Conservation (phyloP, 148 eudicot genomes). For the Chenopodium formosanum region DNA sequence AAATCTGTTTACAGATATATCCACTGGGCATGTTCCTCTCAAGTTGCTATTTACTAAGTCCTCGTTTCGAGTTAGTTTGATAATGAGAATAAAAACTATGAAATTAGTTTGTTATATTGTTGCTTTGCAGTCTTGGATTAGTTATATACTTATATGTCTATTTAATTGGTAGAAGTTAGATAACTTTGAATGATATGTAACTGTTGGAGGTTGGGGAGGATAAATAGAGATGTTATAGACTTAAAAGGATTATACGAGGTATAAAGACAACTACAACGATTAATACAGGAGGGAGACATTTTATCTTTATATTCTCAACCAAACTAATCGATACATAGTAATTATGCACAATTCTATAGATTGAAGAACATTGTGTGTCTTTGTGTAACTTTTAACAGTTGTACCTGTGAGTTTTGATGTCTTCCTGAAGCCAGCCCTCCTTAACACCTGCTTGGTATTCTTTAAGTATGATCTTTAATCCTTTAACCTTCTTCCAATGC, state of each 20-base stretch:
- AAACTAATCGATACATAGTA: no score
- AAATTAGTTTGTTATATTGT: not conserved
- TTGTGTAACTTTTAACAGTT: no score
- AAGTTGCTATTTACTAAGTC: constrained; percentile 4
- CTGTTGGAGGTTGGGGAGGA: not conserved
- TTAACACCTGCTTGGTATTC: no score
- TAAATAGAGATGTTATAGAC: not conserved
- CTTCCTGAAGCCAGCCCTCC: no score
- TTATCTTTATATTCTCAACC: not conserved
- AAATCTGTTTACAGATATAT: constrained; percentile 12
- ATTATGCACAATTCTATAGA: no score
- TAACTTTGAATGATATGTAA: not conserved
- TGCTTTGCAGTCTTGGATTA: not conserved
- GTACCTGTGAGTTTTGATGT: no score
- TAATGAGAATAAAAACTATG: no score
- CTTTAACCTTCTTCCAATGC: no score
- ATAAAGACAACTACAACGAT: not conserved
- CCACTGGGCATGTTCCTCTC: not conserved
- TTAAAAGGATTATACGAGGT: not conserved
- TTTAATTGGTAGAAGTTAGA: not conserved
- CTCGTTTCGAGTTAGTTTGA: not conserved
- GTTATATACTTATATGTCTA: not conserved
- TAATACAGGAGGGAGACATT: not conserved
- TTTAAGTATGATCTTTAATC: no score
- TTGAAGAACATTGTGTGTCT: no score